These are phyloP conservation scores for Russula virescens DNA, from an alignment of 768 basidiomycete genomes.

Conservation along the genomic window DNA sequence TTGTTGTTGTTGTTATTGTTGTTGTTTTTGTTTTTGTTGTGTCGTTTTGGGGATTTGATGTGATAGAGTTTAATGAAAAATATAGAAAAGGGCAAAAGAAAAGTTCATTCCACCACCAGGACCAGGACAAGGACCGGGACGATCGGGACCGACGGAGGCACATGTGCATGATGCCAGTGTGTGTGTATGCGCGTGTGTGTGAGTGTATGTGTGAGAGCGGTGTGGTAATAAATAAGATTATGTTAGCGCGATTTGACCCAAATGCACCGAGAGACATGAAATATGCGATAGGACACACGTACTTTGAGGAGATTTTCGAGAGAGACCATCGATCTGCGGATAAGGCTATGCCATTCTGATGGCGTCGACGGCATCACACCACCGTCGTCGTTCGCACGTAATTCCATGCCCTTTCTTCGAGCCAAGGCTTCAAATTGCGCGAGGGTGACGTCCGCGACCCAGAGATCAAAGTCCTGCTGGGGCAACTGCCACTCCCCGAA, in stretches of 20 bases:
- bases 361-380: slow-evolving; percentile 25
- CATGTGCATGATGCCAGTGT: too few relatives aligned
- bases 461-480: slow-evolving; percentile 62
- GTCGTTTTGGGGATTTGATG: background rate
- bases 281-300: slow-evolving; percentile 13
- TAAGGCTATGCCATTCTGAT: slow-evolving; percentile 42
- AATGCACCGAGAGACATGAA: background rate
- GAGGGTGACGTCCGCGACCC: slow-evolving; percentile 79
- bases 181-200: too few relatives aligned
- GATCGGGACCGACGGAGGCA: background rate
- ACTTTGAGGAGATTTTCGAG: slow-evolving; percentile 75
- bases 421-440: slow-evolving; percentile 74
- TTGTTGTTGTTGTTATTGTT: slow-evolving; percentile 10
- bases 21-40: slow-evolving; percentile 2
- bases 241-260: slow-evolving; percentile 10
- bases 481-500: slow-evolving; percentile 75
- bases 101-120: background rate
- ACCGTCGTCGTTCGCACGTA: slow-evolving; percentile 27
- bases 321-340: slow-evolving; percentile 58
- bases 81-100: too few relatives aligned
- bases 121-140: slow-evolving; percentile 12
- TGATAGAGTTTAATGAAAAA: slow-evolving; percentile 19
- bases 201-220: background rate
- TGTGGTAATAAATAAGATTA: slow-evolving; percentile 2
- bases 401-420: slow-evolving; percentile 40